Percentiles rank a stretch among this genome's conserved stretches.
These are phyloP conservation scores for Apiospora saccharicola DNA, from an alignment of 2,329 filamentous ascomycete species.

Conservation along the genomic window DNA sequence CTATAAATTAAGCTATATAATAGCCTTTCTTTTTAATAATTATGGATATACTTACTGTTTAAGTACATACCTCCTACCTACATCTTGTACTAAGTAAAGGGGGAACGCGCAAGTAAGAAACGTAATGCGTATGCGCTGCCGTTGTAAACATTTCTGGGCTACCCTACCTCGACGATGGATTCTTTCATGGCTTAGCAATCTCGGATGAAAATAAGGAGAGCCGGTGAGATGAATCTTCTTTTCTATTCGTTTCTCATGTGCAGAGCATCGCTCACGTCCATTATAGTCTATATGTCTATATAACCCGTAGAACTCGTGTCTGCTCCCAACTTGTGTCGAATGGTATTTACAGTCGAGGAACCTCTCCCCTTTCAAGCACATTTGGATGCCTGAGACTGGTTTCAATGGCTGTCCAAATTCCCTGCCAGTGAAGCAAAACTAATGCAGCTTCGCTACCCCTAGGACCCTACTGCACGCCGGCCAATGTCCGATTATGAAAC, in stretches of 20 bases:
- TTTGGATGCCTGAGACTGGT: background rate
- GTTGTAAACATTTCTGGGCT: background rate
- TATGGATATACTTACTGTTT: background rate
- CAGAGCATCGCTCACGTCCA: background rate
- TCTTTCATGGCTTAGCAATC: background rate
- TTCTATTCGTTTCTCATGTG: constrained; percentile 9
- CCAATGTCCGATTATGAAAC: background rate
- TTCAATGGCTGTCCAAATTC: constrained; percentile 17
- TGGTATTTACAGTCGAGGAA: background rate
- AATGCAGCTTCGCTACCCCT: background rate
- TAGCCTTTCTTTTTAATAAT: too few species aligned
- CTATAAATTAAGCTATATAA: too few species aligned
- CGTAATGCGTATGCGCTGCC: background rate
- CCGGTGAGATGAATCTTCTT: background rate
- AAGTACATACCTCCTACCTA: too few species aligned
- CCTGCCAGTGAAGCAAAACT: background rate
- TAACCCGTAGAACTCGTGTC: constrained; percentile 5
- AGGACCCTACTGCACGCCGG: background rate
- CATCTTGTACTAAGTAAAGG: too few species aligned
- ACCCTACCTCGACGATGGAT: background rate
- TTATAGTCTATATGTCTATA: constrained; percentile 22
- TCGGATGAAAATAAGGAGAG: background rate
- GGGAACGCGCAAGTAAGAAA: constrained; percentile 14
- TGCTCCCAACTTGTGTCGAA: constrained; percentile 7
- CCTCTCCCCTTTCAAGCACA: background rate